Conservation (phyloP, 495 filamentous ascomycete species). For the Talaromyces ruber region DNA sequence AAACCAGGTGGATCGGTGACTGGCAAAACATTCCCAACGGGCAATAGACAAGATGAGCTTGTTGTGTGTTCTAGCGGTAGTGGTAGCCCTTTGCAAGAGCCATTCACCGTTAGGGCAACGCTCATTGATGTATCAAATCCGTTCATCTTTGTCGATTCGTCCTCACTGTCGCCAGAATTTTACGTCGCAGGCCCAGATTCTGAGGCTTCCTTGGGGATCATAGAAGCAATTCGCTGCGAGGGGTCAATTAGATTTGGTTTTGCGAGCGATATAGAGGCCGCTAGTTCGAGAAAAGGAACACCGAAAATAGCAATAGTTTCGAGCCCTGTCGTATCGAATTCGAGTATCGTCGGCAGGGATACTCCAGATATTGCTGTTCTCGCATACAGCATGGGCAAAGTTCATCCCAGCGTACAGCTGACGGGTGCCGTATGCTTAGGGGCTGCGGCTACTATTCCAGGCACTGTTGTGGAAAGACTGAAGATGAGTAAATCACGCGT, state of each 20-base stretch:
- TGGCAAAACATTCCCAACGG: constrained; percentile 21
- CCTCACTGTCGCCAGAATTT: constrained; percentile 11
- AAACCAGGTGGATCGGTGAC: constrained; percentile 24
- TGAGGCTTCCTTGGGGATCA: constrained; percentile 3
- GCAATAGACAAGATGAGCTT: constrained; percentile 11
- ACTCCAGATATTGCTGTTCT: constrained; percentile 14
- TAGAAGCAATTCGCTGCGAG: constrained; percentile 19
- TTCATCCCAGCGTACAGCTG: constrained; percentile 23
- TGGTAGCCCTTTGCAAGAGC: not conserved
- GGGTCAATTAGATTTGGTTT: constrained; percentile 21
- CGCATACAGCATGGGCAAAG: constrained; percentile 23
- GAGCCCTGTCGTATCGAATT: not conserved
- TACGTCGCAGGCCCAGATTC: not conserved
- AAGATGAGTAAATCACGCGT: not conserved
- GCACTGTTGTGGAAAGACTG: constrained; percentile 12
- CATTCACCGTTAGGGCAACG: constrained; percentile 13
- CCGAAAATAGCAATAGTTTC: constrained; percentile 26
- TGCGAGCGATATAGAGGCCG: constrained; percentile 10
- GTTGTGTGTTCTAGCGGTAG: constrained; percentile 6
- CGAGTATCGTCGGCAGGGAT: not conserved
- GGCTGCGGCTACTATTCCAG: constrained; percentile 16
- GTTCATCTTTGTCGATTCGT: constrained; percentile 23
- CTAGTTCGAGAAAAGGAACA: constrained; percentile 13
- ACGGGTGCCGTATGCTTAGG: constrained; percentile 26
- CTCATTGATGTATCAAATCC: constrained; percentile 26